These are phyloP conservation scores for Colletotrichum costaricense DNA, from an alignment of 2,329 filamentous ascomycete species.

Conservation along the genomic window DNA sequence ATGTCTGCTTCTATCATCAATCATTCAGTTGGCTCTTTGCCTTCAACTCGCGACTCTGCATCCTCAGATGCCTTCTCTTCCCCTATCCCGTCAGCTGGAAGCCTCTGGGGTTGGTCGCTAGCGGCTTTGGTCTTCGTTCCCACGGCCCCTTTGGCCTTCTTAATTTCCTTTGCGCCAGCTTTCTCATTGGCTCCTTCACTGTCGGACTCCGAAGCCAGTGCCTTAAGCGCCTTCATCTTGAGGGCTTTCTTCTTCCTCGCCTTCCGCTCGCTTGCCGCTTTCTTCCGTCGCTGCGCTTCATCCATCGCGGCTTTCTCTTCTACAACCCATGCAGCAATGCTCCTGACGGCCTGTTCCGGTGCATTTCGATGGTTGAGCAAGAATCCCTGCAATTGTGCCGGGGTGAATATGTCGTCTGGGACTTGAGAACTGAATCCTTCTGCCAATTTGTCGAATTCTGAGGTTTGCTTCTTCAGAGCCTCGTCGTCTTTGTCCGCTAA, in stretches of 20 bases:
- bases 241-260: conserved; percentile 23
- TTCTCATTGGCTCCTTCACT: background rate
- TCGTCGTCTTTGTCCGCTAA: background rate
- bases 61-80: background rate
- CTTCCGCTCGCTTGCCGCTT: conserved; percentile 1
- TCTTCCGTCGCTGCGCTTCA: conserved; percentile 16
- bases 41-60: background rate
- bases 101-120: background rate
- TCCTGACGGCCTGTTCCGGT: background rate
- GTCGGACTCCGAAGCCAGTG: background rate
- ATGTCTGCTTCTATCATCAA: background rate
- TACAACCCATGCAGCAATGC: background rate
- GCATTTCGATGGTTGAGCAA: conserved; percentile 20
- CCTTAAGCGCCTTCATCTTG: conserved; percentile 18
- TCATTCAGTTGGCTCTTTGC: background rate
- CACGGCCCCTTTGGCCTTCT: background rate
- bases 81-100: background rate
- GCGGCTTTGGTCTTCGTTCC: background rate
- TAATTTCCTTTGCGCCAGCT: background rate
- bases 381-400: conserved; percentile 29
- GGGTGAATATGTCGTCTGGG: conserved; percentile 21
- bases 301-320: conserved; percentile 28
- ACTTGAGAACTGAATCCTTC: conserved; percentile 17
- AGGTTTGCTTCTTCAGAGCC: too few species aligned
- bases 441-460: background rate